Evolutionary conservation across 2,329 filamentous ascomycete genomes (phyloP).

Genomic region (Penicillium sp.): DNA sequence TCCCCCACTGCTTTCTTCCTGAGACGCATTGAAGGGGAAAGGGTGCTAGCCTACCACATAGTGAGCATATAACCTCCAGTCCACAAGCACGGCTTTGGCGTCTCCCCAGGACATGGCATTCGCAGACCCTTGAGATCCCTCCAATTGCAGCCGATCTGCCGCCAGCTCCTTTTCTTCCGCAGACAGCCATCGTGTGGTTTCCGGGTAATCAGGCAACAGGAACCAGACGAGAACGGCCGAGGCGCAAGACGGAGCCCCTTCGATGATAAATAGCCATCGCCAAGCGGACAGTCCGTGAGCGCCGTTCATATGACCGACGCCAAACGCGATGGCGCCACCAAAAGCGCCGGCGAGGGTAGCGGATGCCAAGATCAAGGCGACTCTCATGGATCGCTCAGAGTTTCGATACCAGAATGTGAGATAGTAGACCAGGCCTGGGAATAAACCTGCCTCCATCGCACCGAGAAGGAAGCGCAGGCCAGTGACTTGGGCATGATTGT

Average conservation of each 20-base stretch:
- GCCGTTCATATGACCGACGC: slow-evolving; percentile 35
- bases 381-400: slow-evolving; percentile 52
- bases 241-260: slow-evolving; percentile 36
- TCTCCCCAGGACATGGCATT: slow-evolving; percentile 44
- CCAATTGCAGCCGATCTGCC: slow-evolving; percentile 35
- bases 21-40: too few species aligned
- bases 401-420: slow-evolving; percentile 52
- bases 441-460: slow-evolving; percentile 47
- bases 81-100: slow-evolving; percentile 43
- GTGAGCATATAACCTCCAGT: slow-evolving; percentile 49
- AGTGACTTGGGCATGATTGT: slow-evolving; percentile 40
- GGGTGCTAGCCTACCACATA: slow-evolving; percentile 39
- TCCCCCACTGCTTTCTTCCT: too few species aligned
- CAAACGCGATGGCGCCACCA: slow-evolving; percentile 52
- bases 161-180: slow-evolving; percentile 41
- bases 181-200: slow-evolving; percentile 43
- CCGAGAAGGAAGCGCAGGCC: slow-evolving; percentile 46
- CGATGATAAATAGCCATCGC: slow-evolving; percentile 46
- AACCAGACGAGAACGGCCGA: slow-evolving; percentile 41
- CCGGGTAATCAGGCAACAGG: slow-evolving; percentile 46
- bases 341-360: slow-evolving; percentile 52
- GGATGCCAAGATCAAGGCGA: slow-evolving; percentile 51
- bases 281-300: slow-evolving; percentile 33
- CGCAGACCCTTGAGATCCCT: slow-evolving; percentile 35
- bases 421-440: slow-evolving; percentile 46